A percentile compares a stretch with the other conserved stretches of the same genome.
Evolutionary conservation across 148 eudicot genomes (phyloP).

Genomic region (Simmondsia chinensis): DNA sequence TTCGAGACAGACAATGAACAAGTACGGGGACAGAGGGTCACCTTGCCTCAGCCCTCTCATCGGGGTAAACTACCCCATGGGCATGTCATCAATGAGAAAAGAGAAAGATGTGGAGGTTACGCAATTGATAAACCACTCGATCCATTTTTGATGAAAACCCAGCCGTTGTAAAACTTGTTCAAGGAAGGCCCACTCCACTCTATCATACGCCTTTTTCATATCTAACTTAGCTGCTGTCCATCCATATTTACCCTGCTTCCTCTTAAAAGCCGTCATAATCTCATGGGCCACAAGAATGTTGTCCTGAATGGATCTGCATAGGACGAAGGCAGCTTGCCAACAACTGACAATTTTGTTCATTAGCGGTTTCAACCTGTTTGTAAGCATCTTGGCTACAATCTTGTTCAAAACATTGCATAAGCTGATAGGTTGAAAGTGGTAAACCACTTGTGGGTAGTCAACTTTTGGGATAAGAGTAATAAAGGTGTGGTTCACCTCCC

Average conservation of each 20-base stretch:
- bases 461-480: slow-evolving; percentile 1
- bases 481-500: not conserved
- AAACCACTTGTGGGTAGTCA: not conserved
- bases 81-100: not conserved
- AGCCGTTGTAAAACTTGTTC: not conserved
- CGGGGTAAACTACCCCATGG: not conserved
- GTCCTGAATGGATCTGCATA: no score
- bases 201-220: not conserved
- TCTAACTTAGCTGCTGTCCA: not conserved
- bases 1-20: not conserved
- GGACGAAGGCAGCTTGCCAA: not conserved
- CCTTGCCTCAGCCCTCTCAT: not conserved
- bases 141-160: not conserved
- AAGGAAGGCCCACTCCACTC: not conserved
- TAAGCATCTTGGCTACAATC: not conserved
- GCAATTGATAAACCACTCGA: not conserved
- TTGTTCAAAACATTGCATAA: not conserved
- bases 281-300: no score
- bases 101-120: not conserved
- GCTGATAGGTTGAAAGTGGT: not conserved
- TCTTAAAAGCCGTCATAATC: no score
- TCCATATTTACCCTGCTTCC: no score
- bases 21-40: not conserved
- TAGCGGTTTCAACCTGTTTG: not conserved
- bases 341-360: not conserved